phyloP scores from a whole-genome alignment of 1,284 basidiomycete genomes.

The Takashimella koratensis region DNA sequence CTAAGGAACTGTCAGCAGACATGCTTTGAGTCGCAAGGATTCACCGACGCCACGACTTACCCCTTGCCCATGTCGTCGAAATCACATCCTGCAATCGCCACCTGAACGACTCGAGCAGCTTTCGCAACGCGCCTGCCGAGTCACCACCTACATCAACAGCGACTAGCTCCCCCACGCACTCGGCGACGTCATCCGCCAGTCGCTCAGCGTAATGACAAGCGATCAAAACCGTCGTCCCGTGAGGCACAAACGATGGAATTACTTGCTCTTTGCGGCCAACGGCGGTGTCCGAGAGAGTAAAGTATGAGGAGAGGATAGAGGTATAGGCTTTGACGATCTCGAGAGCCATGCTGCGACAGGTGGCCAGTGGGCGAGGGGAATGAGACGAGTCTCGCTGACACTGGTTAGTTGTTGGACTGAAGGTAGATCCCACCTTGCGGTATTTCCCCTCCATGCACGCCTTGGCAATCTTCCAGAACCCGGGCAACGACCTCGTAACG shows the following conservation, averaged over 20 bases:
- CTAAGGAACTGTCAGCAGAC: constrained; percentile 50
- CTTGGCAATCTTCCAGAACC: constrained; percentile 90
- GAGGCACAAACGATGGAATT: constrained; percentile 65
- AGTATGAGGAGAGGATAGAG: constrained; percentile 80
- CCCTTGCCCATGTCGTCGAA: constrained; percentile 74
- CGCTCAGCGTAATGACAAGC: constrained; percentile 75
- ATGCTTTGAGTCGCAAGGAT: neutral
- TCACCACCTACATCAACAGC: constrained; percentile 77
- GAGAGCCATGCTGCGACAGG: constrained; percentile 84
- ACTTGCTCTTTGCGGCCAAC: constrained; percentile 33
- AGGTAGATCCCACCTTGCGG: constrained; percentile 59
- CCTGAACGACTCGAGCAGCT: constrained; percentile 72
- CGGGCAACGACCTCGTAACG: constrained; percentile 64
- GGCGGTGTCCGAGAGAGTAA: constrained; percentile 74
- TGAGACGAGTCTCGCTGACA: constrained; percentile 34
- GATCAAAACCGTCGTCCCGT: constrained; percentile 72
- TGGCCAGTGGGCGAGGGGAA: constrained; percentile 65
- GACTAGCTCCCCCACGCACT: constrained; percentile 76
- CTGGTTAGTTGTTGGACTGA: neutral
- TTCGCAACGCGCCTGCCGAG: constrained; percentile 62
- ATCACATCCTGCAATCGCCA: constrained; percentile 87
- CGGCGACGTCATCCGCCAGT: constrained; percentile 77
- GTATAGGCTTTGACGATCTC: constrained; percentile 88
- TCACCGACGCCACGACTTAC: constrained; percentile 49
- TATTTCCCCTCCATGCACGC: constrained; percentile 88